Evolutionary conservation across 2,329 filamentous ascomycete genomes (phyloP), one percentile per base, ranked within the genome.

Genomic region (Verticillium klebahnii): DNA sequence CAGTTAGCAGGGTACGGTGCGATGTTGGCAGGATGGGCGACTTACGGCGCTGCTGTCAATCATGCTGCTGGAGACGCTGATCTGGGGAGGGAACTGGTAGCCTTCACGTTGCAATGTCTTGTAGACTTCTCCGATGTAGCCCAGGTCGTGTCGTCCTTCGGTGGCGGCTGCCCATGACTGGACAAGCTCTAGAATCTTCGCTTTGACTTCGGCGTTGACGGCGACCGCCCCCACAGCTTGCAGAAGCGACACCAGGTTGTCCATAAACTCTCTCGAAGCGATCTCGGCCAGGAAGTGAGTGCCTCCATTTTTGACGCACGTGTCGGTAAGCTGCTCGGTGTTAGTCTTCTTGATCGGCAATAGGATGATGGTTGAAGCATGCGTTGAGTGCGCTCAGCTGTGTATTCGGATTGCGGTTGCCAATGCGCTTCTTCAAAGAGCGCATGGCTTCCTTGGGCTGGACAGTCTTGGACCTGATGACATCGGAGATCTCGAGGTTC

Each of bases 381-480:
- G 95, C 92, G 76, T 95, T 96, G 61, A 99, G 80, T n/a, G 95
- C 91, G 69, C 93, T 95, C 39, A 99, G 82, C 80, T 99, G 95
- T 39, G 95, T 89, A 75, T 99, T 99, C 39, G 95, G 95, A 73
- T 99, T 99, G 82, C 93, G 96, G 82, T 97, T 93, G 77, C 92
- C 93, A 81, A 99, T 93, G 74, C 95, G 89, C 73, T 88, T 88
- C 80, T 97, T 98, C 71, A 99, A 81, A 54, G 92, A 94, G 74
- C 93, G 91, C 95, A 99, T 99, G 65, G 95, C 95, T 77, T 99
- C 95, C 77, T 94, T 97, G 60, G 95, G 94, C 75, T 93, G 93
- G 58, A 99, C 94, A 19, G 93, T 96, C 81, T 98, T 98, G 71
- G 93, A 98, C 70, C 95, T 88, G 76, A 99, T 97, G 69, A 96